Percentiles rank a stretch among this genome's conserved stretches.
Conservation (phyloP, 495 filamentous ascomycete genomes). For the Cryomyces minteri region DNA sequence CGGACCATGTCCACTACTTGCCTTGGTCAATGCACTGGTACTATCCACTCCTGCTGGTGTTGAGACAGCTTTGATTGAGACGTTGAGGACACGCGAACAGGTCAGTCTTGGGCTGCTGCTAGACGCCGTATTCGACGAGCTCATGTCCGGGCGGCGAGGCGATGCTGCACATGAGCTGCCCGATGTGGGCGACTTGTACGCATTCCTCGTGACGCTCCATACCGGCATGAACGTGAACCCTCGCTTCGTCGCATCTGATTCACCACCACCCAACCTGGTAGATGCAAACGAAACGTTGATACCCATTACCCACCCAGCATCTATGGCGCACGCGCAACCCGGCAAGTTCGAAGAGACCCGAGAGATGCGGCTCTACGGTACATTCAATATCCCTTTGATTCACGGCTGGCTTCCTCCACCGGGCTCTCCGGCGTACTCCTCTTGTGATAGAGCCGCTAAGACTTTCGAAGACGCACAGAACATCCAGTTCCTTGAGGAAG, state of each 20-base stretch:
- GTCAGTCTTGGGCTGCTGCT: slow-evolving; percentile 71
- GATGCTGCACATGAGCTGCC: slow-evolving; percentile 41
- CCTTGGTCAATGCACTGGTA: slow-evolving; percentile 80
- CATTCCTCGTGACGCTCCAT: slow-evolving; percentile 74
- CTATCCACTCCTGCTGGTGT: slow-evolving; percentile 48
- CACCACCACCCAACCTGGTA: slow-evolving; percentile 10
- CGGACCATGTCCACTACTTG: slow-evolving; percentile 83
- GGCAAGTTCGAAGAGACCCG: slow-evolving; percentile 67
- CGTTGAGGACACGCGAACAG: slow-evolving; percentile 62
- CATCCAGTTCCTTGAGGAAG: slow-evolving; percentile 70
- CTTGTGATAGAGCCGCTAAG: slow-evolving; percentile 51
- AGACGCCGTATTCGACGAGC: slow-evolving; percentile 76
- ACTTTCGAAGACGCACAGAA: slow-evolving; percentile 86
- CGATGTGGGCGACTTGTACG: slow-evolving; percentile 72
- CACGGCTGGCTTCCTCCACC: slow-evolving; percentile 76
- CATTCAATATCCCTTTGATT: slow-evolving; percentile 74
- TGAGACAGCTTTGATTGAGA: slow-evolving; percentile 55
- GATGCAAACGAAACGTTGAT: slow-evolving; percentile 20
- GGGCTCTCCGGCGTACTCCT: slow-evolving; percentile 39
- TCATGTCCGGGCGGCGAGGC: slow-evolving; percentile 47
- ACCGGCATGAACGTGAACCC: slow-evolving; percentile 99
- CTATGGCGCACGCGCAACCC: slow-evolving; percentile 18
- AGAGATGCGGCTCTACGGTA: slow-evolving; percentile 74
- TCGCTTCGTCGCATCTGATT: slow-evolving; percentile 37
- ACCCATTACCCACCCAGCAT: slow-evolving; percentile 19